These are phyloP conservation scores for Galeopsis tetrahit DNA, from an alignment of 257 asterid genomes.

Conservation along the genomic window DNA sequence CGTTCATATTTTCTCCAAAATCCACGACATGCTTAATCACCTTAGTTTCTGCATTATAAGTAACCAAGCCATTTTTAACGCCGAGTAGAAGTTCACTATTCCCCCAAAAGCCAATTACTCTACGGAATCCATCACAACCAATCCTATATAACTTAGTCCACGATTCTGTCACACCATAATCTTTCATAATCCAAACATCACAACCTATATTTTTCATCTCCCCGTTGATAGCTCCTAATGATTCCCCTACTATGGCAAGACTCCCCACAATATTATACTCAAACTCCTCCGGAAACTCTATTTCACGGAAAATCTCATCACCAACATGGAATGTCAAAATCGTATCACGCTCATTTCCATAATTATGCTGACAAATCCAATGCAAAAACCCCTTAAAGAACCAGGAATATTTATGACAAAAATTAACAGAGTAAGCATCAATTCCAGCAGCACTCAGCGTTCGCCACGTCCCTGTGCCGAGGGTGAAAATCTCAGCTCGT, in stretches of 20 bases:
- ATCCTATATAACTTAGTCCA: slow-evolving; percentile 38
- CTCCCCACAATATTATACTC: too few relatives aligned
- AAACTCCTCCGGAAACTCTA: slow-evolving; percentile 44
- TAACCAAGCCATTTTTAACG: too few relatives aligned
- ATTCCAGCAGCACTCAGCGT: slow-evolving; percentile 22
- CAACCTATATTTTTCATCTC: slow-evolving; percentile 2
- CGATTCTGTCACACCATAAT: slow-evolving; percentile 52
- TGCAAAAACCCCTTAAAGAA: slow-evolving; percentile 46
- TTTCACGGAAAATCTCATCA: slow-evolving; percentile 49
- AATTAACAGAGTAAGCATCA: neutral
- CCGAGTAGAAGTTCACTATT: too few relatives aligned
- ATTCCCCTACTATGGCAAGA: slow-evolving; percentile 32
- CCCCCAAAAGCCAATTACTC: too few relatives aligned
- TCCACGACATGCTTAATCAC: too few relatives aligned
- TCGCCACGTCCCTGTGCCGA: slow-evolving; percentile 25
- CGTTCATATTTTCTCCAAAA: too few relatives aligned
- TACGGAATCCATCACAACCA: too few relatives aligned
- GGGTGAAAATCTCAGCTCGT: too few relatives aligned
- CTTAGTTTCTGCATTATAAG: too few relatives aligned
- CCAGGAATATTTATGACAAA: slow-evolving; percentile 31
- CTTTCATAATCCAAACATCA: slow-evolving; percentile 66
- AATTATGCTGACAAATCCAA: slow-evolving; percentile 46
- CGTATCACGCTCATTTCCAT: slow-evolving; percentile 2
- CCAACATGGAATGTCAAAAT: slow-evolving; percentile 47
- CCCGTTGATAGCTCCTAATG: slow-evolving; percentile 43